phyloP scores from a whole-genome alignment of 306 rosid species.

The Sicyos baderoa region DNA sequence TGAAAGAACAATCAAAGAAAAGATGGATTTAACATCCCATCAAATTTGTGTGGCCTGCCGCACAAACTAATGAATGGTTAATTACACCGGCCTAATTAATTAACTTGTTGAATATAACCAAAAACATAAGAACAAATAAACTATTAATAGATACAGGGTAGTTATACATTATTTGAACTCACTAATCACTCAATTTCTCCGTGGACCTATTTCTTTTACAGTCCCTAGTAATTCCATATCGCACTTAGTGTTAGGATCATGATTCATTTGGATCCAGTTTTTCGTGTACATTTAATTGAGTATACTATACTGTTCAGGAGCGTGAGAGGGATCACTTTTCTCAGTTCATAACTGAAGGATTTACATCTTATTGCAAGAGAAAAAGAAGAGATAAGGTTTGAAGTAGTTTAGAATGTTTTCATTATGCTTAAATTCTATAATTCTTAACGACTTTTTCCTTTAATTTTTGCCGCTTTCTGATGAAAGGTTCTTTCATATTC shows the following conservation, averaged over 20 bases:
- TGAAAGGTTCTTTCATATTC: background rate
- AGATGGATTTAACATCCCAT: background rate
- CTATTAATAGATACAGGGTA: background rate
- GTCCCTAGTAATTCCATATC: background rate
- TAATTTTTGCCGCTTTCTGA: background rate
- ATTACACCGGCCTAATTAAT: background rate
- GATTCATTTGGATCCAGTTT: background rate
- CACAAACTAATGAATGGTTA: background rate
- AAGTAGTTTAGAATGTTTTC: background rate
- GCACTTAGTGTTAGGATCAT: background rate
- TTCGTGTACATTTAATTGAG: slow-evolving; percentile 6
- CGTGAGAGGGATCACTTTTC: slow-evolving; percentile 87
- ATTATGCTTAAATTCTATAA: background rate
- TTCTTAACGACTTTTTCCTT: slow-evolving; percentile 9
- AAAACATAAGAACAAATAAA: background rate
- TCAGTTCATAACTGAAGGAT: slow-evolving; percentile 84
- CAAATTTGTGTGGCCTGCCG: background rate
- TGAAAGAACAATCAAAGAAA: background rate
- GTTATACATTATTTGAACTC: background rate
- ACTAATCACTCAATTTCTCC: background rate
- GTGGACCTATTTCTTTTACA: background rate
- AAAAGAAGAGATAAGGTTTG: slow-evolving; percentile 96
- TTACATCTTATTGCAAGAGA: slow-evolving; percentile 89
- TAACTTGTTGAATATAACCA: background rate
- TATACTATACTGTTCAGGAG: slow-evolving; percentile 49